Evolutionary conservation across 108 stramenopile species (phyloP).

Genomic region (Nitzschia palea): DNA sequence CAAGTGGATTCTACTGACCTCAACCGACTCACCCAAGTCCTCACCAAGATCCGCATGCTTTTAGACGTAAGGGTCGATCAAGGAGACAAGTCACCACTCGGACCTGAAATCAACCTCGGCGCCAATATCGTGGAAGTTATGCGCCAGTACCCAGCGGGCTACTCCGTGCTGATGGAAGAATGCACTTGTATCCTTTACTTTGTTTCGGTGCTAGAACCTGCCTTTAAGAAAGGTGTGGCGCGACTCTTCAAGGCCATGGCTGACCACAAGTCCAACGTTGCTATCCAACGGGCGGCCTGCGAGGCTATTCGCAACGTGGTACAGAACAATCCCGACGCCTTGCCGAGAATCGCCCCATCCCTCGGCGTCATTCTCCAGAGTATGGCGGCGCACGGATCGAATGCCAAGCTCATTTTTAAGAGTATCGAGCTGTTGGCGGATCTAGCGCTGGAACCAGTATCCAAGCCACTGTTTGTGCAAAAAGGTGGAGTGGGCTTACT

Average conservation of each 20-base stretch:
- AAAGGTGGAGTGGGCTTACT: slow-evolving; percentile 22
- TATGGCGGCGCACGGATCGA: slow-evolving; percentile 16
- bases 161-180: slow-evolving; percentile 34
- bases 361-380: slow-evolving; percentile 26
- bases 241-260: slow-evolving; percentile 32
- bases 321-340: slow-evolving; percentile 26
- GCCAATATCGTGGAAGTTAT: slow-evolving; percentile 31
- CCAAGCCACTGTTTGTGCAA: slow-evolving; percentile 32
- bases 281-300: slow-evolving; percentile 34
- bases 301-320: slow-evolving; percentile 39
- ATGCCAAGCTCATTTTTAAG: slow-evolving; percentile 28
- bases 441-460: slow-evolving; percentile 20
- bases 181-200: slow-evolving; percentile 41
- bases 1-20: background rate
- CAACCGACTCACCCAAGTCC: background rate
- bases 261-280: slow-evolving; percentile 32
- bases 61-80: slow-evolving; percentile 12
- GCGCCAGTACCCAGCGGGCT: slow-evolving; percentile 14
- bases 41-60: slow-evolving; percentile 20
- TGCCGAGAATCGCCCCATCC: slow-evolving; percentile 34
- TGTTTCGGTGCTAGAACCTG: slow-evolving; percentile 24
- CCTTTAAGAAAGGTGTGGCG: slow-evolving; percentile 41
- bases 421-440: slow-evolving; percentile 25
- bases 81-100: slow-evolving; percentile 13
- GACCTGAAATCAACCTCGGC: slow-evolving; percentile 8